phyloP scores from a whole-genome alignment of 768 basidiomycete genomes.

The Phylloporus scabripes region DNA sequence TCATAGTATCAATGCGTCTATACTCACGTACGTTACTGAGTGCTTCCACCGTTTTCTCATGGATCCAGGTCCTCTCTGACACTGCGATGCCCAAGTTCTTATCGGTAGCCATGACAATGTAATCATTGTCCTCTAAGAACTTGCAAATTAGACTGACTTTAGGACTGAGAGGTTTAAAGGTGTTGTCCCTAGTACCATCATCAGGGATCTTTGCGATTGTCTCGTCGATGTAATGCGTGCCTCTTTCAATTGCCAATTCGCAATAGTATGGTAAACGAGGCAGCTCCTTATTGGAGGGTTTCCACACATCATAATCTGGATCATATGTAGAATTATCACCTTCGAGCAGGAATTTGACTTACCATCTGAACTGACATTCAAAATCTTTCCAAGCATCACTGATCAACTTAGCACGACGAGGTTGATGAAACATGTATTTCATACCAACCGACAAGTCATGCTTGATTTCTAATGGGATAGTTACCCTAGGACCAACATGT shows the following conservation, averaged over 20 bases:
- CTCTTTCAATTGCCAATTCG: no score
- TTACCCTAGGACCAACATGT: background rate
- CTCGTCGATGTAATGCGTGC: no score
- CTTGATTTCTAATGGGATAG: background rate
- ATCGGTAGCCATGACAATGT: background rate
- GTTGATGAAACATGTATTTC: slow-evolving; percentile 8
- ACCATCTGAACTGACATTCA: slow-evolving; percentile 4
- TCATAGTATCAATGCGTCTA: no score
- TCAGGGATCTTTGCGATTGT: no score
- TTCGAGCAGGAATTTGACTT: background rate
- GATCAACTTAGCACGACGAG: background rate
- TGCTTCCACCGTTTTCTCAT: no score
- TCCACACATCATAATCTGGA: no score
- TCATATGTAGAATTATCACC: background rate
- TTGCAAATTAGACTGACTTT: background rate
- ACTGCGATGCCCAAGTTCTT: slow-evolving; percentile 6
- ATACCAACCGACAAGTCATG: background rate
- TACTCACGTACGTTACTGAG: no score
- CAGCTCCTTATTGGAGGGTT: no score
- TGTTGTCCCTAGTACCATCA: background rate
- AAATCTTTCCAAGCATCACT: slow-evolving; percentile 4
- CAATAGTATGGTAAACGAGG: no score
- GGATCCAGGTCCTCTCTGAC: slow-evolving; percentile 3
- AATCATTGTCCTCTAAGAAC: background rate
- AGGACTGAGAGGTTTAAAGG: slow-evolving; percentile 5